These are phyloP conservation scores for Carex scoparia DNA, from an alignment of 176 grass and related monocot species.

Conservation along the genomic window DNA sequence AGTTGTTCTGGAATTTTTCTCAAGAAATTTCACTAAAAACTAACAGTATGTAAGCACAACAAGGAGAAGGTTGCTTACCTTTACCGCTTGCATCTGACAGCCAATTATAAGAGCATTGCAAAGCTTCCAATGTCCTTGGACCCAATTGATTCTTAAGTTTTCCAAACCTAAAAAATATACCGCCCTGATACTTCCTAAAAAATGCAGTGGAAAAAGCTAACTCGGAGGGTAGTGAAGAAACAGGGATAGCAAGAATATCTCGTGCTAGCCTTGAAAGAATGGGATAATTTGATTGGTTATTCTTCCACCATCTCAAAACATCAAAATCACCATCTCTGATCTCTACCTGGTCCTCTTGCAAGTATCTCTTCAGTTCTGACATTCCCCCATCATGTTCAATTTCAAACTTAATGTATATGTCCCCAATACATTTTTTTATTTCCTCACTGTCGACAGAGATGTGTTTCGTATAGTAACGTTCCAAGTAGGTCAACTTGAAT, in stretches of 20 bases:
- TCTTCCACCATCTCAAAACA: neutral
- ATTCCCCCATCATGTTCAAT: no score
- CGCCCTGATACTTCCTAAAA: no score
- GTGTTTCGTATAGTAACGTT: no score
- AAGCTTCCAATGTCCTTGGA: neutral
- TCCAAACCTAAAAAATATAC: no score
- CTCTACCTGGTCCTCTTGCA: no score
- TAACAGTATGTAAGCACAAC: neutral
- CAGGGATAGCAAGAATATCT: constrained; percentile 12
- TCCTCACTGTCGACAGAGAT: no score
- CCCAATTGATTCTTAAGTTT: neutral
- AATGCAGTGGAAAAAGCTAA: neutral
- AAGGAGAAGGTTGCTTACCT: neutral
- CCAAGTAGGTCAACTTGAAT: neutral
- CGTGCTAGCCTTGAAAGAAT: constrained; percentile 12
- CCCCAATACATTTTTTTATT: no score
- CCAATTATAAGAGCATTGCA: neutral
- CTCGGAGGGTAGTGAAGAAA: neutral
- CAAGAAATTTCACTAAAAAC: no score
- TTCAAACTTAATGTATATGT: no score
- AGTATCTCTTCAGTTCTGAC: no score
- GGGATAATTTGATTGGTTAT: neutral
- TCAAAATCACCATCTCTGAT: neutral
- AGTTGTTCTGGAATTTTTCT: no score
- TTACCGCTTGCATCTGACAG: neutral